phyloP scores from a whole-genome alignment of 129 eudicot species.

The Lactuca saligna region DNA sequence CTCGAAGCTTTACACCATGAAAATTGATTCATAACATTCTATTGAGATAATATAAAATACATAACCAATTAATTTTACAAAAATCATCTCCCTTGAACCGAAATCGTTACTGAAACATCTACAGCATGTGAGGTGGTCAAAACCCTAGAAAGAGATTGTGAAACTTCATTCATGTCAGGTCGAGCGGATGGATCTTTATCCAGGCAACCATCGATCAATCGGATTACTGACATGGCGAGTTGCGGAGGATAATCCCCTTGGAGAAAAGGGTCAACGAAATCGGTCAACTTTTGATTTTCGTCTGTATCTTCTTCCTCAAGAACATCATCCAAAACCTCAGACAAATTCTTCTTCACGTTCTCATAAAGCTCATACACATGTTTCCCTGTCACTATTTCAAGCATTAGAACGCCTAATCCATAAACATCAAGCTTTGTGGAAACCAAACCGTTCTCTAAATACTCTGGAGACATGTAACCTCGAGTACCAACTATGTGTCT shows the following conservation, averaged over 20 bases:
- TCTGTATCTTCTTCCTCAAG: conserved; percentile 40
- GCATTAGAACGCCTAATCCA: conserved; percentile 80
- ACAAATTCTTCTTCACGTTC: conserved; percentile 45
- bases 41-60: neutral
- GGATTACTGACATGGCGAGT: conserved; percentile 40
- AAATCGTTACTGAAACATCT: conserved; percentile 32
- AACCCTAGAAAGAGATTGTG: conserved; percentile 56
- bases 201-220: conserved; percentile 55
- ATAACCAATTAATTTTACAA: conserved; percentile 4
- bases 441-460: conserved; percentile 65
- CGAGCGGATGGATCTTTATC: conserved; percentile 61
- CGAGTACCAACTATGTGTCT: conserved; percentile 79
- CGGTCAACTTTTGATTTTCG: conserved; percentile 30
- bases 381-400: conserved; percentile 80
- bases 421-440: conserved; percentile 87
- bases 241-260: conserved; percentile 59
- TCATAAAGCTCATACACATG: conserved; percentile 48
- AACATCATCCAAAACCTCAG: conserved; percentile 44
- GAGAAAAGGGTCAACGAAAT: conserved; percentile 60
- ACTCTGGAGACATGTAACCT: conserved; percentile 92
- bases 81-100: conserved; percentile 33
- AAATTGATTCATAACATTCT: neutral
- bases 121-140: conserved; percentile 41
- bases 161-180: conserved; percentile 71
- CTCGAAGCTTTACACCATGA: neutral